phyloP scores from a whole-genome alignment of 2,329 filamentous ascomycete genomes.

The Aureobasidium namibiae region DNA sequence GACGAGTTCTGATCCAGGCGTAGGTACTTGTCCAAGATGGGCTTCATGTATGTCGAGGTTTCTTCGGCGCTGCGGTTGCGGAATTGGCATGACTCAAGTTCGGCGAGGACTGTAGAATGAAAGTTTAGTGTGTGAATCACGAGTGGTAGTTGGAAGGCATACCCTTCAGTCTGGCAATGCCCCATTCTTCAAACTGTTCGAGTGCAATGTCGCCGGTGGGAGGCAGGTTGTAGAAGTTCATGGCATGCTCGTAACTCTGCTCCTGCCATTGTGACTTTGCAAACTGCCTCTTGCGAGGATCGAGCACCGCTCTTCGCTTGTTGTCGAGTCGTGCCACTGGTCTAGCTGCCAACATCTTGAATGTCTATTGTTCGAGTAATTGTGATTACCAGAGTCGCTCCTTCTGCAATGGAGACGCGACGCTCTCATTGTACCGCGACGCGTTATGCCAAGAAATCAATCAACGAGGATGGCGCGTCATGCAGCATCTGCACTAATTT shows the following conservation, averaged over 20 bases:
- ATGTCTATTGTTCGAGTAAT: neutral
- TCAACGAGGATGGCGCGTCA: neutral
- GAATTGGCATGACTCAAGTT: conserved; percentile 90
- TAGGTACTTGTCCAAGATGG: conserved; percentile 79
- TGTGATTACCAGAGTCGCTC: neutral
- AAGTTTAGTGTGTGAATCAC: neutral
- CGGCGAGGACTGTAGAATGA: conserved; percentile 58
- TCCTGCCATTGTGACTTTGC: conserved; percentile 67
- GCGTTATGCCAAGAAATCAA: neutral
- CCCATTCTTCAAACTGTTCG: conserved; percentile 98
- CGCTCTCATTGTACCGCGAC: neutral
- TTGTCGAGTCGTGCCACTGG: conserved; percentile 37
- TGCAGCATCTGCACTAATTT: neutral
- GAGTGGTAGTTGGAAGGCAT: neutral
- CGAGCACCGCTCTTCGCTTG: conserved; percentile 69
- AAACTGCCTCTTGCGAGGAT: conserved; percentile 82
- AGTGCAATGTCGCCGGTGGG: conserved; percentile 92
- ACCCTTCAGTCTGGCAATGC: conserved; percentile 83
- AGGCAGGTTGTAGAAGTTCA: conserved; percentile 85
- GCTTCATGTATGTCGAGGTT: conserved; percentile 73
- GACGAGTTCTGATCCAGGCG: conserved; percentile 71
- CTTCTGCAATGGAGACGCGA: neutral
- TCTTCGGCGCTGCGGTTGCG: conserved; percentile 81
- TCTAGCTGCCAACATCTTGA: conserved; percentile 16
- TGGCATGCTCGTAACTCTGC: conserved; percentile 69